These are phyloP conservation scores for Sphaerosporella brunnea DNA, from an alignment of 495 filamentous ascomycete genomes.

Conservation along the genomic window DNA sequence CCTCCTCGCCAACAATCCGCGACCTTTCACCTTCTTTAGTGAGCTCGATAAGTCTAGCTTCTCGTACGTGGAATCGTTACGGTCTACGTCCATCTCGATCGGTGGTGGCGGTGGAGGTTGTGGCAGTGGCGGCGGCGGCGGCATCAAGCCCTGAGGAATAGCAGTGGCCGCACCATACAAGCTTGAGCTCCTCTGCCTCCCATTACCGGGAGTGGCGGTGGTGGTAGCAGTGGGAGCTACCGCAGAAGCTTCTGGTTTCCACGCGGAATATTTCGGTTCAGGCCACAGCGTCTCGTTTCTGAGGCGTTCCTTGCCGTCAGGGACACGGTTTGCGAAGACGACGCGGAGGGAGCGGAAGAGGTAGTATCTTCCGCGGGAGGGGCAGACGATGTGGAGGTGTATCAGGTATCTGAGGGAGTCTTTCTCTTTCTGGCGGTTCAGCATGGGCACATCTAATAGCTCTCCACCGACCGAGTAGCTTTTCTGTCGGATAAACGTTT, in stretches of 20 bases:
- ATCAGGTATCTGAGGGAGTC: constrained; percentile 78
- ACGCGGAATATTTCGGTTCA: constrained; percentile 70
- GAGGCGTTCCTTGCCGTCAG: constrained; percentile 87
- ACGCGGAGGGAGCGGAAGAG: constrained; percentile 83
- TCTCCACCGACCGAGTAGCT: constrained; percentile 72
- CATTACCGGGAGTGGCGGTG: no score
- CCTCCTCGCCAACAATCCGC: constrained; percentile 19
- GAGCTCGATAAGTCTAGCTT: constrained; percentile 20
- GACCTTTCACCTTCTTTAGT: constrained; percentile 12
- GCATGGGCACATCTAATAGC: constrained; percentile 13
- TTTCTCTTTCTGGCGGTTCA: constrained; percentile 39
- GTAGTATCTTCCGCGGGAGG: constrained; percentile 67
- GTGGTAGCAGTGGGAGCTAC: constrained; percentile 8
- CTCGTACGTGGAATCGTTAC: constrained; percentile 12
- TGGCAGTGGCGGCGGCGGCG: not conserved
- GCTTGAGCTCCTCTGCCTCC: constrained; percentile 19
- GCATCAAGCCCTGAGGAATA: constrained; percentile 1
- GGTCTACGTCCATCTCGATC: constrained; percentile 9
- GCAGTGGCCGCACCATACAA: constrained; percentile 15
- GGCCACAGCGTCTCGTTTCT: constrained; percentile 80
- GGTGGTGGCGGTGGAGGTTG: no score
- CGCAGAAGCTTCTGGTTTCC: constrained; percentile 43
- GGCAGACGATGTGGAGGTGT: constrained; percentile 84
- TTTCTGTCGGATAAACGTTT: constrained; percentile 91
- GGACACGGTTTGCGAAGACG: constrained; percentile 94